Base-by-base conservation (phyloP, 2,329 filamentous ascomycete species). In the Colletotrichum siamense region DNA sequence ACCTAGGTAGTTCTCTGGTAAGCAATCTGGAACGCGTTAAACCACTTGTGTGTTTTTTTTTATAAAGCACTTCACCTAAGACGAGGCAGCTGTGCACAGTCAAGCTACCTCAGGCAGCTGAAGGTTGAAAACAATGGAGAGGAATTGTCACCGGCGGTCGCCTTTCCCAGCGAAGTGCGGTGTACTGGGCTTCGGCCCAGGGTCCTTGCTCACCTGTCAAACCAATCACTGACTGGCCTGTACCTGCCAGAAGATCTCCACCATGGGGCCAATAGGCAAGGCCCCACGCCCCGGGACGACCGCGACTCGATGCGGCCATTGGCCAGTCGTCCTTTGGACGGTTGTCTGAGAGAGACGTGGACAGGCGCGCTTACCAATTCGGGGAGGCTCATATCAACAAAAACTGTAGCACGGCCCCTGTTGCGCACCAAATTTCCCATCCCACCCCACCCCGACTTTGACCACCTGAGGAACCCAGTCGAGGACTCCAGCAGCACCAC, bases 281-380 rank as follows among this genome's bases (percentile, higher is more conserved):
- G 55, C 49, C 63, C 44, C 44, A 22, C 10, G 44, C 44, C 69
- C 65, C 39, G 32, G 52, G n/a, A 13, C 24, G 39, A 32, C 55
- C 39, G 63, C 22, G 55, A n/a, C 32, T 15, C 24, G 62, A 16
- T 68, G 36, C 24, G 72, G 15, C 32, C 44, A 76, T 76, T 76
- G 34, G 73, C 49, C 68, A 67, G 44, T 61, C 30, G 52, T 62
- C 30, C 18, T 32, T 22, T 34, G 28, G 28, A 32, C 30, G 12
- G 26, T 62, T 30, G 70, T 52, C 28, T 26, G 65, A 44, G 62
- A 68, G 34, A 26, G 75, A 77, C 39, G 66, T 67, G 61, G 71
- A 73, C 70, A 74, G 70, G 66, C 71, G 67, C 77, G 77, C 77
- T 78, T 78, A 78, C 77, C 77, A 78, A 75, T 77, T 78, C 26